Base-by-base conservation (phyloP, 108 stramenopile genomes). In the Schizochytrium sp. region DNA sequence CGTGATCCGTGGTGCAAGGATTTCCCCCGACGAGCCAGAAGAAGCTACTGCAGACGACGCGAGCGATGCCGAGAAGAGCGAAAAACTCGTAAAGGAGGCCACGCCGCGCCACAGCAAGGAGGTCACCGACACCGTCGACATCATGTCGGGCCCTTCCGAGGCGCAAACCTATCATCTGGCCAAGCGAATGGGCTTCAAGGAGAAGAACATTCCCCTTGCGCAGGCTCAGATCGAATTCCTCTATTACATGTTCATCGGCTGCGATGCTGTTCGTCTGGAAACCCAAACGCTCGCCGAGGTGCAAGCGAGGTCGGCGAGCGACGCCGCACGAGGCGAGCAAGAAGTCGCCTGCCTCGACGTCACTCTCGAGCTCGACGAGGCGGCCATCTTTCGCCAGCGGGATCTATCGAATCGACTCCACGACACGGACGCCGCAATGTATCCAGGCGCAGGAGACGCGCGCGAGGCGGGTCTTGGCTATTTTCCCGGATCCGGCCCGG, bases 321-420 rank as follows among this genome's bases (percentile, higher is more conserved):
- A 71, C 25, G 92, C 63, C 14, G 25, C 63, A 8, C 63, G 63
- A 18, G 63, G 63, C 6, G 34, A 94, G 29, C 93, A 92, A 3
- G 89, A 93, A 44, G 90, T 98, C 72, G 90, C 96, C 58, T 96
- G 93, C 72, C 93, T 92, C 60, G 97, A 98, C 89, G 97, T 97
- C 90, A 97, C 97, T 93, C 92, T 98, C 10, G 95, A 95, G 90
- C 97, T 98, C 91, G 97, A 98, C 89, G 95, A 95, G 72, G 95
- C 96, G 88, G 97, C 97, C 12, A 93, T 91, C 60, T 97, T 92
- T 91, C 94, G 97, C 60, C 97, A 97, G 91, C 89, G 90, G 58
- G 88, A 94, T 12, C 95, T 97, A 83, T 96, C 96, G 91, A 91
- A 88, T 25, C 88, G 89, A 83, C 92, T 96, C 21, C 96, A 98